phyloP scores from a whole-genome alignment of 257 asterid species.

The Vinca minor region DNA sequence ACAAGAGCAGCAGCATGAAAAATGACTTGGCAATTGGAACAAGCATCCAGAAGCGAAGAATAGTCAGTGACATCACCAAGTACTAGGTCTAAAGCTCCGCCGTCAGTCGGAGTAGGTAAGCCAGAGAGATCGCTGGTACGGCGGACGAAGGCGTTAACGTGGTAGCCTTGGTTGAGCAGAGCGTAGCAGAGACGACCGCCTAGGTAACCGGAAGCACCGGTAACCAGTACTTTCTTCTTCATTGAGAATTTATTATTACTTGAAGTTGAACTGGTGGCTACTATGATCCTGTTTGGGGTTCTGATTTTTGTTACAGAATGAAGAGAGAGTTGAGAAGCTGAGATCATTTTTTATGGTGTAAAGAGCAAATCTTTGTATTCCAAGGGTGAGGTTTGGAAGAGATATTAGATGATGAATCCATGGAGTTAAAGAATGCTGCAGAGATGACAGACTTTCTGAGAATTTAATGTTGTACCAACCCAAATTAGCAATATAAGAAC shows the following conservation, averaged over 20 bases:
- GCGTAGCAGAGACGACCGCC: conserved; percentile 86
- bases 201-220: conserved; percentile 91
- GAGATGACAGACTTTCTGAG: no score
- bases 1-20: conserved; percentile 89
- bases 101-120: conserved; percentile 42
- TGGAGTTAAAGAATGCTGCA: no score
- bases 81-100: conserved; percentile 47
- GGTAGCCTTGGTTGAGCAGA: conserved; percentile 55
- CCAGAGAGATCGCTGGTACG: conserved; percentile 61
- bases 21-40: conserved; percentile 66
- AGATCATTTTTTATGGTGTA: no score
- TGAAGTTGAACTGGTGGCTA: no score
- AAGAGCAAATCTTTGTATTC: no score
- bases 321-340: no score
- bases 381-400: no score
- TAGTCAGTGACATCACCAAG: conserved; percentile 89
- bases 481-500: no score
- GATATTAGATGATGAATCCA: no score
- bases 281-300: background rate
- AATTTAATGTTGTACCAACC: no score
- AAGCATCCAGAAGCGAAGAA: conserved; percentile 57
- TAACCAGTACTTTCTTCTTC: conserved; percentile 60
- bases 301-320: background rate
- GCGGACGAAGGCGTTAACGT: conserved; percentile 83
- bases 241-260: no score